Evolutionary conservation across 2,329 filamentous ascomycete genomes (phyloP), one percentile per base, ranked within the genome.

Genomic region (Ophiostoma perfectum): DNA sequence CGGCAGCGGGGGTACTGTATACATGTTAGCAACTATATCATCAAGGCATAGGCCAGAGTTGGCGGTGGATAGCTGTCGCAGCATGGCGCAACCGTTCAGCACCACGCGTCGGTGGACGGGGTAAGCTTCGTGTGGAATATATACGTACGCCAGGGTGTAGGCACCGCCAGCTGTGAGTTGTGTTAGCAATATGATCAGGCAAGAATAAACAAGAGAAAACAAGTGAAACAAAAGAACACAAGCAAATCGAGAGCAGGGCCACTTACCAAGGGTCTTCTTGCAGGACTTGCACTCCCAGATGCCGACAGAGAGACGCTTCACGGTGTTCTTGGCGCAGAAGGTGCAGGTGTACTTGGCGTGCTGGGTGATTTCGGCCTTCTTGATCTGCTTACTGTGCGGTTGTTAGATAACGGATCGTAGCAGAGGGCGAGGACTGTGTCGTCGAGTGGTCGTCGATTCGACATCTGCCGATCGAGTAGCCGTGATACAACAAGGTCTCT

Each of bases 301-400:
- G 38, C 73, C 70, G 64, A 70, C 80, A 86, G 71, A 62, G 5
- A 66, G 67, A 79, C 94, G 90, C 86, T 93, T 93, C 80, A 97
- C 93, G 77, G 90, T 91, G 81, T 88, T 90, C 90, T 98, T 98
- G 80, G 94, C 94, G 88, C 93, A 97, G 91, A 98, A 99, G 75
- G 93, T 94, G 89, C 94, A 98, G 80, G 89, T 89, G 80, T 97
- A 98, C 82, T 90, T 90, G 85, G 93, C 72, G 87, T 99, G 95
- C 84, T 98, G 95, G 78, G 92, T 91, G 82, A 98, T 91, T 90
- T 98, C 95, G 90, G 97, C 97, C 91, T 97, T 97, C 92, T 98
- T 98, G 80, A 95, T 90, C 82, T 93, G 93, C 89, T 98, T 98
- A 85, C 93, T 92, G 27, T 67, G 64, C 47, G 69, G 67, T 68